Conservation (phyloP, 2,329 filamentous ascomycete genomes). For the Tolypocladium pustulatum region DNA sequence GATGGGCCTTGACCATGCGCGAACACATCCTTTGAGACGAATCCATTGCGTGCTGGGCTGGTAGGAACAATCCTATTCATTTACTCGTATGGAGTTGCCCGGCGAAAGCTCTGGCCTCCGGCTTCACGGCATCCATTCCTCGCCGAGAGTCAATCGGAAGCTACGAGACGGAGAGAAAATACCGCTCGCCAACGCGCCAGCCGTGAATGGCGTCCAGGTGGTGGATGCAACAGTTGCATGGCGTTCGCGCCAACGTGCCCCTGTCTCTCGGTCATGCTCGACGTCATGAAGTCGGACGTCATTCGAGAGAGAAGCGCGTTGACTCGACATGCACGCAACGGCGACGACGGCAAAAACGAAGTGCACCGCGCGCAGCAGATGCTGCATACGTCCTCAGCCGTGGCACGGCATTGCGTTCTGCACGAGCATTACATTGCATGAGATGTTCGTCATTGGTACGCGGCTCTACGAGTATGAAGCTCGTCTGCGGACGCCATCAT, state of each 20-base stretch:
- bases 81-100: not conserved
- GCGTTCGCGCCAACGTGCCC: slow-evolving; percentile 2
- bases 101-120: not conserved
- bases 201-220: not conserved
- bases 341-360: not conserved
- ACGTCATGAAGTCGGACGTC: slow-evolving; percentile 11
- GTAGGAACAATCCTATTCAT: not conserved
- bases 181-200: not conserved
- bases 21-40: not conserved
- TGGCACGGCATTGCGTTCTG: not conserved
- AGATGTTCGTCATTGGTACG: slow-evolving; percentile 1
- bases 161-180: not conserved
- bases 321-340: not conserved
- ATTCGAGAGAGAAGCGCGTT: not conserved
- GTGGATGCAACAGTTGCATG: not conserved
- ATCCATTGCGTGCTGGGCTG: not conserved
- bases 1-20: not conserved
- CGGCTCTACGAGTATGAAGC: slow-evolving; percentile 5
- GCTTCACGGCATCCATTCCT: not conserved
- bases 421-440: not conserved
- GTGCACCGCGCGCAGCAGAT: not conserved
- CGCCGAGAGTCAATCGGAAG: not conserved
- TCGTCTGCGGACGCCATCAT: slow-evolving; percentile 4
- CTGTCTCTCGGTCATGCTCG: slow-evolving; percentile 9
- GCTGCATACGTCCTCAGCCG: not conserved